A percentile compares a stretch with the other conserved stretches of the same genome.
Conservation (phyloP, 2,329 filamentous ascomycete genomes). For the Dryadomyces quercivorus region DNA sequence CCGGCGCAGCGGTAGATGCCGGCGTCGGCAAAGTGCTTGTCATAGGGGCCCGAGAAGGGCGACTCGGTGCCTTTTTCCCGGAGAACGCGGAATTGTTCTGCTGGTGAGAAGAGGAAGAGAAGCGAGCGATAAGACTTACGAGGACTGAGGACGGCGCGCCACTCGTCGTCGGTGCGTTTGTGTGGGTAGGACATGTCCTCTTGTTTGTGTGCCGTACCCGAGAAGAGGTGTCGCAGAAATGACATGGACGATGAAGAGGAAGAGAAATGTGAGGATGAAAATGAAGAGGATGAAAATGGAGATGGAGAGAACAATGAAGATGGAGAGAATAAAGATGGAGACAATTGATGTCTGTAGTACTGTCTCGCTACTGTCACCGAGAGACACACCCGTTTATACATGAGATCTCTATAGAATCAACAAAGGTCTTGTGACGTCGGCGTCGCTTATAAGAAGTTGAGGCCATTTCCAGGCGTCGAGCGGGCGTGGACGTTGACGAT, state of each 20-base stretch:
- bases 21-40: conserved; percentile 66
- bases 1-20: conserved; percentile 83
- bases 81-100: conserved; percentile 92
- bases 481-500: too few species aligned
- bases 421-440: too few species aligned
- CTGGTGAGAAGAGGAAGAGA: background rate
- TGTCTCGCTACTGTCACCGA: too few species aligned
- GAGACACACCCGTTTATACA: too few species aligned
- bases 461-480: too few species aligned
- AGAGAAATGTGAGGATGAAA: conserved; percentile 29
- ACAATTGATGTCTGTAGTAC: too few species aligned
- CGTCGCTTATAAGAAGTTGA: too few species aligned
- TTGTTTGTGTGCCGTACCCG: conserved; percentile 41
- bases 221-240: conserved; percentile 66
- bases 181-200: conserved; percentile 60
- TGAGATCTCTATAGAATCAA: too few species aligned
- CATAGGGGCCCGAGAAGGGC: conserved; percentile 67
- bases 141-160: conserved; percentile 69
- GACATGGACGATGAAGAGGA: conserved; percentile 59
- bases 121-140: conserved; percentile 19
- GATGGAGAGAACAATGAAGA: too few species aligned
- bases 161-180: conserved; percentile 70
- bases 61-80: conserved; percentile 85
- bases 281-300: conserved; percentile 24
- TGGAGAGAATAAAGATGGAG: too few species aligned